These are phyloP conservation scores for Metschnikowia orientalis DNA, from an alignment of 805 yeast genomes.

Conservation along the genomic window DNA sequence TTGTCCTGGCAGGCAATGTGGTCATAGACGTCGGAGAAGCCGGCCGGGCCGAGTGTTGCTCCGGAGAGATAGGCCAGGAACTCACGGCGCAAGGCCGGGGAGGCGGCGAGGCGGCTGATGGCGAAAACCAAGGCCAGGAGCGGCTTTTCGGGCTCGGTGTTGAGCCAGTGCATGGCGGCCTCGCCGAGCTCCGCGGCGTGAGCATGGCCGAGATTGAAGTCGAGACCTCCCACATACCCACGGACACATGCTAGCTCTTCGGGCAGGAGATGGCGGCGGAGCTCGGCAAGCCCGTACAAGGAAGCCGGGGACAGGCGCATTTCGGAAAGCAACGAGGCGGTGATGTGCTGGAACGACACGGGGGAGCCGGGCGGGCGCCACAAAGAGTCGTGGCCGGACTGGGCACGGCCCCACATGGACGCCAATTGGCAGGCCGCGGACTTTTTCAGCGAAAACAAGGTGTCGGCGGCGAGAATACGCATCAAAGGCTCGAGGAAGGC, in stretches of 20 bases:
- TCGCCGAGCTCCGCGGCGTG: slow-evolving; percentile 7
- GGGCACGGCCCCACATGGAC: slow-evolving; percentile 2
- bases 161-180: slow-evolving; percentile 11
- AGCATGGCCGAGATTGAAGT: slow-evolving; percentile 1
- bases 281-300: slow-evolving; percentile 12
- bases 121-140: not conserved
- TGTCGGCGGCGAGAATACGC: slow-evolving; percentile 26
- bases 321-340: no score
- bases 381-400: no score
- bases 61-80: slow-evolving; percentile 16
- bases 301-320: slow-evolving; percentile 6
- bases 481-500: slow-evolving; percentile 31
- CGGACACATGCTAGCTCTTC: not conserved
- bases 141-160: not conserved
- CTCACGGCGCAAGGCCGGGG: slow-evolving; percentile 8
- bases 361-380: no score
- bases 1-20: slow-evolving; percentile 37
- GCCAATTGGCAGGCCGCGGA: slow-evolving; percentile 38
- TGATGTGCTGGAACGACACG: no score
- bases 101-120: slow-evolving; percentile 8
- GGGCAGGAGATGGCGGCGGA: not conserved
- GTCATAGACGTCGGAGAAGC: slow-evolving; percentile 28
- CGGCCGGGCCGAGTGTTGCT: slow-evolving; percentile 8
- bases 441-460: slow-evolving; percentile 34
- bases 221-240: not conserved